Evolutionary conservation across 768 basidiomycete genomes (phyloP).

Genomic region (Suillus paluster): DNA sequence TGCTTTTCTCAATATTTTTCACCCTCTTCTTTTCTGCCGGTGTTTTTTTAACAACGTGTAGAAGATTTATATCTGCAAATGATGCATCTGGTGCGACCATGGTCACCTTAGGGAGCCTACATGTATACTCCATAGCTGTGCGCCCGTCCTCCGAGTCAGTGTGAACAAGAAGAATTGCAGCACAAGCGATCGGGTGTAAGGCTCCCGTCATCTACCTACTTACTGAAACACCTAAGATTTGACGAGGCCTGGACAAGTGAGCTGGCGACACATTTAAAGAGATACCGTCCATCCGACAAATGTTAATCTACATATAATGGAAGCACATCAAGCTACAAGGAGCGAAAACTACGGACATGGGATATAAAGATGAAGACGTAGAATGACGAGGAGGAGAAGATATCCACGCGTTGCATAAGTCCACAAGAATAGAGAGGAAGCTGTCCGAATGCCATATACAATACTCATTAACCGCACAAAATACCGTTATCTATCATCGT

Average conservation of each 20-base stretch:
- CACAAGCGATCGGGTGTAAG: background rate
- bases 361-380: background rate
- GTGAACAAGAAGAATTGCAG: conserved; percentile 1
- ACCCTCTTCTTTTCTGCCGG: too few species aligned
- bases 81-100: too few species aligned
- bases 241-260: background rate
- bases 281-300: background rate
- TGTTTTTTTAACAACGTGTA: too few species aligned
- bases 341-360: background rate
- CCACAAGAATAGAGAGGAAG: background rate
- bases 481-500: conserved; percentile 42
- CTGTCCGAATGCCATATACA: background rate
- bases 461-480: conserved; percentile 25
- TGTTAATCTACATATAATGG: background rate
- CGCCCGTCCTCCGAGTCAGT: too few species aligned
- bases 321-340: background rate
- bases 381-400: background rate
- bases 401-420: background rate
- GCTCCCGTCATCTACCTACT: background rate
- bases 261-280: background rate
- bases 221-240: background rate
- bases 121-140: too few species aligned
- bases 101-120: too few species aligned
- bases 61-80: too few species aligned
- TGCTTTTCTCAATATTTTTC: background rate